These are phyloP conservation scores for Oryza coarctata DNA, from an alignment of 176 grass and related monocot genomes.

Conservation along the genomic window DNA sequence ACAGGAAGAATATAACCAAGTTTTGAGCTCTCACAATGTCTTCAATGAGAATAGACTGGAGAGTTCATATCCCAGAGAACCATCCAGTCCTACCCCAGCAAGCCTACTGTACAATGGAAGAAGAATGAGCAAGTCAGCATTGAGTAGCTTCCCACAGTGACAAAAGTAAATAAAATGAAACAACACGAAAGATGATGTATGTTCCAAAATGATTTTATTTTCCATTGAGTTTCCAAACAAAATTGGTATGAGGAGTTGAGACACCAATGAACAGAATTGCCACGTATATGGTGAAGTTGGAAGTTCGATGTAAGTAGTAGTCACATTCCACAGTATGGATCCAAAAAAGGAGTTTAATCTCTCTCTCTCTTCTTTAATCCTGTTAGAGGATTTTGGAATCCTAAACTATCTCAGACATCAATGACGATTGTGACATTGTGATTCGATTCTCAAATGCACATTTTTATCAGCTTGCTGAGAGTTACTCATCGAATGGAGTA, in stretches of 20 bases:
- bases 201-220: not conserved
- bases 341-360: not conserved
- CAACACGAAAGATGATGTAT: not conserved
- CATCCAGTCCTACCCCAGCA: conserved; percentile 64
- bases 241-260: not conserved
- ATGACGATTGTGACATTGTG: not conserved
- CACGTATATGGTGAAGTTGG: not conserved
- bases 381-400: not conserved
- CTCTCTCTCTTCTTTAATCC: not conserved
- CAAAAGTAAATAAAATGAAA: not conserved
- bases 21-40: conserved; percentile 68
- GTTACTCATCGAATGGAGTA: too few relatives aligned
- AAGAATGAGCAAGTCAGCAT: conserved; percentile 3
- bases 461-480: conserved; percentile 27
- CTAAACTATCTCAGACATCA: conserved; percentile 11
- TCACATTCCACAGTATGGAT: conserved; percentile 6
- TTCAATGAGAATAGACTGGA: conserved; percentile 73
- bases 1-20: not conserved
- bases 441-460: conserved; percentile 18
- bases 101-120: conserved; percentile 56
- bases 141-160: not conserved
- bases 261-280: not conserved
- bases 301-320: not conserved
- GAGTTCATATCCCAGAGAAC: conserved; percentile 80
- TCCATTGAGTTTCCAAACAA: not conserved